phyloP scores from a whole-genome alignment of 257 asterid species.

The Lycium ferocissimum region DNA sequence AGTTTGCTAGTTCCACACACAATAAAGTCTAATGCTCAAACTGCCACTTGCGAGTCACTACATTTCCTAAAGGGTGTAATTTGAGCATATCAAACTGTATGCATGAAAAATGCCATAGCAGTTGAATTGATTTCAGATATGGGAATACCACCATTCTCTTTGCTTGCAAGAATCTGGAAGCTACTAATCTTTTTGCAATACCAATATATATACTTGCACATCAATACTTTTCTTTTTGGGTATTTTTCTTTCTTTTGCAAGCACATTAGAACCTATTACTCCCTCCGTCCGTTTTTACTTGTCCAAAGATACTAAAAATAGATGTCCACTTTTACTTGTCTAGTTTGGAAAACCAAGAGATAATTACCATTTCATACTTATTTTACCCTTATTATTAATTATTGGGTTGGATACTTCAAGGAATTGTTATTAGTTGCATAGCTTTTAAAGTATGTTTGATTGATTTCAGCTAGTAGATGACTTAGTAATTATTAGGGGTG shows the following conservation, averaged over 20 bases:
- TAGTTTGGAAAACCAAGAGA: too few relatives aligned
- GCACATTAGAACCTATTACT: not conserved
- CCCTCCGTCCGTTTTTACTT: too few relatives aligned
- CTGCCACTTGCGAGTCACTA: not conserved
- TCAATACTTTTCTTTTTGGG: not conserved
- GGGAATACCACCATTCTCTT: not conserved
- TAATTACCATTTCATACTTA: too few relatives aligned
- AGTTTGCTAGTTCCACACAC: not conserved
- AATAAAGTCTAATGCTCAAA: slow-evolving; percentile 5
- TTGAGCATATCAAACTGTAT: not conserved
- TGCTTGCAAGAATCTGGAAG: not conserved
- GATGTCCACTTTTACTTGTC: too few relatives aligned
- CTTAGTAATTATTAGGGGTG: too few relatives aligned
- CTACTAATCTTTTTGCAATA: not conserved
- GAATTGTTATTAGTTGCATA: too few relatives aligned
- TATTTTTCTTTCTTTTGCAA: not conserved
- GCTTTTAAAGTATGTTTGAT: too few relatives aligned
- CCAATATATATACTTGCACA: slow-evolving; percentile 4
- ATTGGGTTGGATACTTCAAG: too few relatives aligned
- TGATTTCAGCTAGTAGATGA: too few relatives aligned
- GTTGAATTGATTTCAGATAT: not conserved
- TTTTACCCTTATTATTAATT: too few relatives aligned
- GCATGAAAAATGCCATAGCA: not conserved
- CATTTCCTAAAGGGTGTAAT: not conserved
- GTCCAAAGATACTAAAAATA: too few relatives aligned